These are phyloP conservation scores for Perkinsus olseni DNA, from an alignment of 169 alveolate species.

Conservation along the genomic window DNA sequence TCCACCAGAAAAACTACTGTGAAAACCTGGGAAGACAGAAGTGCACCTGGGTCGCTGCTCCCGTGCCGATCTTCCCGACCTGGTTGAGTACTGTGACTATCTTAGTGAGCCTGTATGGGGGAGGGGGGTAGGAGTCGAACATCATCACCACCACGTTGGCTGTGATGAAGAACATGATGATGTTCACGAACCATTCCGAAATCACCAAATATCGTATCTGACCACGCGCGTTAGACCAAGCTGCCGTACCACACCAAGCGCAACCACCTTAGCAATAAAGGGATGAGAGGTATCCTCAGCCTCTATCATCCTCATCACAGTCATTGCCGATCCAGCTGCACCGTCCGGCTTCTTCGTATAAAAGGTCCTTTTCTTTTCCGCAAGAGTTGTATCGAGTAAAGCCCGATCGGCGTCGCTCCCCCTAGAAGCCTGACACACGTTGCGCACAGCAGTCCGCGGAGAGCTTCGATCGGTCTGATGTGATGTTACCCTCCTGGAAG, in stretches of 20 bases:
- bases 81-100: neutral
- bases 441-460: no score
- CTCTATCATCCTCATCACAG: neutral
- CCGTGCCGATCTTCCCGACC: neutral
- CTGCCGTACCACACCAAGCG: neutral
- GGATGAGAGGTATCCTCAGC: neutral
- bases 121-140: slow-evolving; percentile 13
- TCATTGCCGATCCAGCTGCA: neutral
- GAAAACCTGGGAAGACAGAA: neutral
- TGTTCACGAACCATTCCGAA: neutral
- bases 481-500: neutral
- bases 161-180: slow-evolving; percentile 7
- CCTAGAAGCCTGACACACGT: no score
- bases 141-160: slow-evolving; percentile 8
- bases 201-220: neutral
- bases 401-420: no score
- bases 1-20: slow-evolving; percentile 2
- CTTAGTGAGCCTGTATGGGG: neutral
- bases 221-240: neutral
- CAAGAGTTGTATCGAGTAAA: neutral
- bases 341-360: neutral
- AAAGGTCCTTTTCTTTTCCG: neutral
- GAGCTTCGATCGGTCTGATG: no score
- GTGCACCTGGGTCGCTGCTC: neutral
- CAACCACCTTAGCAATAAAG: neutral